Evolutionary conservation across 1,284 basidiomycete genomes (phyloP), one percentile per base, ranked within the genome.

Genomic region (Lentinula novae-zelandiae): DNA sequence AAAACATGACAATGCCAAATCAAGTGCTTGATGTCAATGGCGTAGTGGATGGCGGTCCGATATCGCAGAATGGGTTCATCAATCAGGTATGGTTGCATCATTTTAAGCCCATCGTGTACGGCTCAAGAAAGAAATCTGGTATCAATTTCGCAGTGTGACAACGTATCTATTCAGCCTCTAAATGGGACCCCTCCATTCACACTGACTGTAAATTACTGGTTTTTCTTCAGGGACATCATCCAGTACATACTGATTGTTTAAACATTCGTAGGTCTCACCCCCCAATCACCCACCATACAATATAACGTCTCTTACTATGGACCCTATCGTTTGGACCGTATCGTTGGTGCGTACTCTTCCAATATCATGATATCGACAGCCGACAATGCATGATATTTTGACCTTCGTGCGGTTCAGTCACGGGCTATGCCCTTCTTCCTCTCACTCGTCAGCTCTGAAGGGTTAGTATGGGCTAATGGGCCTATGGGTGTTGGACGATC

Each of bases 171-270:
- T 5, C 73, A 70, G 31, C 76, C 79, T 6, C 72, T 68, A 50
- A 77, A 77, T 46, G 82, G 81, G 15, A 80, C 76, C 15, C 78
- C 80, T 1, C 82, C 82, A 0, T 84, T 73, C 63, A 80, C 72
- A 0, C 69, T 83, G 20, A 81, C 78, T 15, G 81, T 81, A 61
- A 52, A 70, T 39, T 15, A n/a, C 61, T 49, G 0, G 2, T 27
- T 27, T 27, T 58, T 50, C n/a, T 17, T 0, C n/a, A 40, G 9
- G 44, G 22, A 15, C 8, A 5, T 20, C 44, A 2, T 49, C 2
- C 5, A 7, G 20, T 31, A n/a, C n/a, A n/a, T n/a, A 15, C 22
- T 49, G 10, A 46, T n/a, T n/a, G 38, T 33, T 44, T 57, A 20
- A 38, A 33, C 42, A 5, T 13, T 15, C 2, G 7, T 54, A 82